Conservation (phyloP, 345 rosid species). For the Arabis hirsuta region DNA sequence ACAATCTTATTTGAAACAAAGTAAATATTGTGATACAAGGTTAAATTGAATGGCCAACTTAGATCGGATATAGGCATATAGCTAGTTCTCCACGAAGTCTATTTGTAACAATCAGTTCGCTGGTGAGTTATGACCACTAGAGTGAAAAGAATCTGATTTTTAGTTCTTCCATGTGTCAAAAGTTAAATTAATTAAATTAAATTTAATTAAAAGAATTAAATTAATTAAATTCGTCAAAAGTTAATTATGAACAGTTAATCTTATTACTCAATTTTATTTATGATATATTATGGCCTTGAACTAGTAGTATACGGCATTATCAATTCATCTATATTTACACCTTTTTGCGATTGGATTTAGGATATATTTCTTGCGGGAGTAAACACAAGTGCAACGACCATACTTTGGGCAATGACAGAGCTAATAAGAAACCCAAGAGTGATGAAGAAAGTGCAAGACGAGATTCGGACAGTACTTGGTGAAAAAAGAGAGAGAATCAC, state of each 20-base stretch:
- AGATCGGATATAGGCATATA: too few species aligned
- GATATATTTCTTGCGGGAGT: constrained; percentile 59
- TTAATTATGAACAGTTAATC: background rate
- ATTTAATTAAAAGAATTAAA: too few species aligned
- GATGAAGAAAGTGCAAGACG: constrained; percentile 67
- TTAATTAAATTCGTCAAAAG: too few species aligned
- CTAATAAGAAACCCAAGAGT: constrained; percentile 48
- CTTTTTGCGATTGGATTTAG: constrained; percentile 30
- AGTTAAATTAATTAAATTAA: too few species aligned
- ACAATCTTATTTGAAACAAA: too few species aligned
- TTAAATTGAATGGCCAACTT: too few species aligned
- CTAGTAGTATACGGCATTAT: background rate
- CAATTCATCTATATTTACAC: background rate
- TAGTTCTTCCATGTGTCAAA: too few species aligned
- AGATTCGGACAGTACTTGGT: constrained; percentile 50
- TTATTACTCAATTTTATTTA: background rate
- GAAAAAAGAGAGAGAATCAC: constrained; percentile 36
- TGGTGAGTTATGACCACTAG: too few species aligned
- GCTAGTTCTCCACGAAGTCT: too few species aligned
- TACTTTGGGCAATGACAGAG: constrained; percentile 75
- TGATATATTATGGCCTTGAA: background rate
- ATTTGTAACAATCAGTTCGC: too few species aligned
- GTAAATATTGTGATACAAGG: too few species aligned
- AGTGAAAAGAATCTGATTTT: too few species aligned
- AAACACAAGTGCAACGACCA: constrained; percentile 51